Evolutionary conservation across 164 flowering plant genomes (phyloP), one percentile per base, ranked within the genome.

Genomic region (Berberis thunbergii): DNA sequence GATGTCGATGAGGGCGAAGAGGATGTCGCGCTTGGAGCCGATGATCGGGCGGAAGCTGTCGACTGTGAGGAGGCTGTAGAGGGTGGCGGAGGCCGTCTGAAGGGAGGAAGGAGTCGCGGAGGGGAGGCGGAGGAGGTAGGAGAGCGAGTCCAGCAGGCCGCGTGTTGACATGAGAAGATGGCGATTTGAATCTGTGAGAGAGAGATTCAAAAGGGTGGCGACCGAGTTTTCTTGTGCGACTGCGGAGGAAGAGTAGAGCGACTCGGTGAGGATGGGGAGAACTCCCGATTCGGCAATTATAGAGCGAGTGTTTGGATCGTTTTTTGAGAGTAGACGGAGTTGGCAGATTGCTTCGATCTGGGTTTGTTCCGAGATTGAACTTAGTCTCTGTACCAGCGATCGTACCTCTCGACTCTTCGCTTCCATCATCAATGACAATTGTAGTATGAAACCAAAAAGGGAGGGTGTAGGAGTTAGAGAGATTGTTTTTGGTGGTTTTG

Each of bases 161-260:
- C 70, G 87, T 4, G 96, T 79, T 64, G 93, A 77, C 79, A 91
- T 80, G 65, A 94, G 77, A 3, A 78, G 46, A 1, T 75, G 78
- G 11, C 87, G 82, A 59, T 73, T 60, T 56, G 87, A 64, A 71
- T 26, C 26, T 26, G 26, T 26, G 26, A 91, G 91, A 48, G 99
- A 91, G 77, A 94, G 76, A 77, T 94, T 94, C 44, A 91, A 79
- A 54, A 94, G 84, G 3, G 91, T 75, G 7, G 97, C 88, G 61
- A 89, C 78, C 59, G 97, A 96, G 85, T 91, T 85, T 44, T 87
- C 96, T 50, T 87, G 99, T 7, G 69, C 41, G 1, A 68, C 6
- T 3, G 71, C 67, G 4, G 79, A 69, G 0, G 83, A 45, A 10
- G 91, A 79, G 69, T 80, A 84, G 42, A 94, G 89, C 43, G 77